phyloP scores from a whole-genome alignment of 1,284 basidiomycete genomes.

The Porogramme epimiltina region DNA sequence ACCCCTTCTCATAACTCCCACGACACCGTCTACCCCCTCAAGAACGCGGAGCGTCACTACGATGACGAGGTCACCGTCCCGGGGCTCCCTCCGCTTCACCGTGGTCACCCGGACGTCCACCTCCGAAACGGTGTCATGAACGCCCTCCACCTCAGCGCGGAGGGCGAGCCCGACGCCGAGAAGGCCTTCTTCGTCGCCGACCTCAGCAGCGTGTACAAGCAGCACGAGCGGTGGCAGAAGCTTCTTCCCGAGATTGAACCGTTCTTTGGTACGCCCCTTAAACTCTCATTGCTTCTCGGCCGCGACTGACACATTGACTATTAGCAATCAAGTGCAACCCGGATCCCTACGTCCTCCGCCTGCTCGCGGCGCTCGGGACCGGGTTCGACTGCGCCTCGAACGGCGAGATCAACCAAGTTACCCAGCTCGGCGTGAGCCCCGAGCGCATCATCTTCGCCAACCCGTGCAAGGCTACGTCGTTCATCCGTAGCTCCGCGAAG shows the following conservation, averaged over 20 bases:
- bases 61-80: constrained; percentile 54
- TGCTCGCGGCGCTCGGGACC: constrained; percentile 87
- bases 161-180: constrained; percentile 75
- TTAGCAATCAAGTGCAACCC: constrained; percentile 97
- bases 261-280: constrained; percentile 72
- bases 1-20: constrained; percentile 29
- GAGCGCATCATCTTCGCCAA: constrained; percentile 96
- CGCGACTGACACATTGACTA: constrained; percentile 30
- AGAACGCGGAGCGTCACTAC: constrained; percentile 27
- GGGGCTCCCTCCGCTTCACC: constrained; percentile 63
- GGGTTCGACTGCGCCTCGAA: constrained; percentile 99
- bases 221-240: constrained; percentile 84
- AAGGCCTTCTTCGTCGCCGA: constrained; percentile 80
- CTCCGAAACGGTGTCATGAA: constrained; percentile 73
- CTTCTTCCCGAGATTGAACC: constrained; percentile 87
- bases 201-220: constrained; percentile 73
- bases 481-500: constrained; percentile 84
- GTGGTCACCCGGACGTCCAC: constrained; percentile 71
- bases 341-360: constrained; percentile 89
- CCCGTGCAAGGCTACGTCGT: constrained; percentile 96
- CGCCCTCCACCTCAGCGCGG: constrained; percentile 51
- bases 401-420: constrained; percentile 82
- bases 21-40: constrained; percentile 21
- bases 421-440: constrained; percentile 75
- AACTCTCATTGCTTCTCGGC: not conserved